These are phyloP conservation scores for Chytridium lagenaria DNA, from an alignment of 371 early-diverging fungal genomes.

Conservation along the genomic window DNA sequence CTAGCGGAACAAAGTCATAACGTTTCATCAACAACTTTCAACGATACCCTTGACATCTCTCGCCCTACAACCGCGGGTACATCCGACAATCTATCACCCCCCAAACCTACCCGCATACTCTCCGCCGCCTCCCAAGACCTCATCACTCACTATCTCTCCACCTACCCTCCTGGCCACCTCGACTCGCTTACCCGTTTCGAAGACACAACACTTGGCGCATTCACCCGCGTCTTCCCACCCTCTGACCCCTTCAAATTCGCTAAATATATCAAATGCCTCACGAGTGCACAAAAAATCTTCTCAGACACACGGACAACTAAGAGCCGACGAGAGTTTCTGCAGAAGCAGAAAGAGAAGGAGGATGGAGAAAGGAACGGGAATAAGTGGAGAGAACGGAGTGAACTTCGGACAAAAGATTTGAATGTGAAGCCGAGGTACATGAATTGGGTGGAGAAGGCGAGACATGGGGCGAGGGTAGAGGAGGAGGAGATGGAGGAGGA, in stretches of 20 bases:
- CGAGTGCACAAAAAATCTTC: slow-evolving; percentile 36
- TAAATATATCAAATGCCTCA: slow-evolving; percentile 39
- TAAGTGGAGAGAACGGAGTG: slow-evolving; percentile 40
- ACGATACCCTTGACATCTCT: not conserved
- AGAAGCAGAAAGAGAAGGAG: slow-evolving; percentile 32
- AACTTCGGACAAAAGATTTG: not conserved
- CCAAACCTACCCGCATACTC: not conserved
- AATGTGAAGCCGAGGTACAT: not conserved
- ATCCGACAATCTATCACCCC: not conserved
- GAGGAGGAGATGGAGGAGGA: not conserved
- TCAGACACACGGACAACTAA: slow-evolving; percentile 49
- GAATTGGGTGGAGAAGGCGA: not conserved
- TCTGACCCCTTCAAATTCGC: slow-evolving; percentile 32
- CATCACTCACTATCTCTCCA: slow-evolving; percentile 18
- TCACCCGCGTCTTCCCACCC: slow-evolving; percentile 51
- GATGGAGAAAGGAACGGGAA: slow-evolving; percentile 32
- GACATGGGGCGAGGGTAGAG: not conserved
- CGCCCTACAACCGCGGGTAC: slow-evolving; percentile 3
- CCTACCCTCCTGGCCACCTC: slow-evolving; percentile 30
- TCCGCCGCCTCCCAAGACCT: slow-evolving; percentile 29
- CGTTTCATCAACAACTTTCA: not conserved
- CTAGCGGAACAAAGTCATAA: not conserved
- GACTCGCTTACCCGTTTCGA: slow-evolving; percentile 40
- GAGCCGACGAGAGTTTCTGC: slow-evolving; percentile 40
- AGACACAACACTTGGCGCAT: slow-evolving; percentile 48